Evolutionary conservation across 1,139 yeast genomes (phyloP), one percentile per base, ranked within the genome.

Genomic region (Meyerozyma athensensis): DNA sequence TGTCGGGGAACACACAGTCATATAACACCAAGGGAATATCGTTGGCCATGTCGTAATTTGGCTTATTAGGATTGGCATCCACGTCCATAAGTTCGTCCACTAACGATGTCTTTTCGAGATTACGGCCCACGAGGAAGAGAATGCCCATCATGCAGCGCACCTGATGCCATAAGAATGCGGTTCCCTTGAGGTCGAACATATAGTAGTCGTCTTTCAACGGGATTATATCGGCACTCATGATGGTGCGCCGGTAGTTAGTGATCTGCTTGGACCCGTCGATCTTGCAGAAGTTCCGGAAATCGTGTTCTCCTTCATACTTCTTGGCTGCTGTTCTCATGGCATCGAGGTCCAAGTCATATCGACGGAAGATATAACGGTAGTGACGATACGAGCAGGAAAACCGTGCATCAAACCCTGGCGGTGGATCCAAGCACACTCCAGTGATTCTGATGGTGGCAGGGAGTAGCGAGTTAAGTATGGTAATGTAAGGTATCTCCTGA

Each of bases 91-190:
- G 63, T 1, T 78, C 73, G 10, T 58, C 57, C 1, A 94, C 67
- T 2, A 89, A 56, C 0, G 61, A 55, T 0, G 86, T 81, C 0
- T 58, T 43, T 58, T 94, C 99, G 20, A 77, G 68, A 13, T 68
- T 68, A 57, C 89, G 96, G 1, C 96, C 98, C 4, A 90, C 79
- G 19, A 83, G 61, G 39, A 94, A 77, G 38, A 94, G 58, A 6
- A 86, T 69, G 0, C 95, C 95, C 63, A 89, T 77, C 95, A 94
- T 92, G 48, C 96, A 89, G 37, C 98, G 74, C 17, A 94, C 99
- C 58, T 94, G 99, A 56, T 94, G 97, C 98, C 98, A 94, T 42
- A 94, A 64, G 50, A 94, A 94, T 6, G 98, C 98, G 2, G 86
- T 69, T 0, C 98, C 99, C 46, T 77, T 72, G 38, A 92, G 65